phyloP scores from a whole-genome alignment of 2,329 filamentous ascomycete genomes.

The Lecanicillium sp. region DNA sequence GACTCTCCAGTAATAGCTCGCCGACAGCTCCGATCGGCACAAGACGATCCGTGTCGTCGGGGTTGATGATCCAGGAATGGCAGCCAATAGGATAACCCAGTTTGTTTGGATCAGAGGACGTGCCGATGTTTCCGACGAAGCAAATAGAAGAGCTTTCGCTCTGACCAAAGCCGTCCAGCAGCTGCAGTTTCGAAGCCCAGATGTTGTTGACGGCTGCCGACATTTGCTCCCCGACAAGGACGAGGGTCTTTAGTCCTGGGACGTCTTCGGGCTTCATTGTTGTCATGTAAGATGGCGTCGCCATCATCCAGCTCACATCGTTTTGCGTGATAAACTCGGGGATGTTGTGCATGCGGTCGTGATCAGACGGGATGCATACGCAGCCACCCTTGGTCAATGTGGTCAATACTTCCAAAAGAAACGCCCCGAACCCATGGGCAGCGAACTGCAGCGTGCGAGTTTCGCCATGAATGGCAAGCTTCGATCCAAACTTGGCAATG shows the following conservation, averaged over 20 bases:
- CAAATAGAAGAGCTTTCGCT: background rate
- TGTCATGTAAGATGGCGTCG: background rate
- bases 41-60: slow-evolving; percentile 5
- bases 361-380: slow-evolving; percentile 10
- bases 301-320: background rate
- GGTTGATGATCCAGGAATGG: background rate
- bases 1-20: slow-evolving; percentile 19
- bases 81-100: background rate
- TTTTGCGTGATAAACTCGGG: background rate
- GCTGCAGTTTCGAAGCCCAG: background rate
- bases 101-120: background rate
- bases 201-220: background rate
- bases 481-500: slow-evolving; percentile 15
- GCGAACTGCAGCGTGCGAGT: slow-evolving; percentile 15
- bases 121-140: no score
- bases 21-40: slow-evolving; percentile 16
- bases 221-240: background rate
- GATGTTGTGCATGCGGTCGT: background rate
- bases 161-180: background rate
- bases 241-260: background rate
- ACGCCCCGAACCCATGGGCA: slow-evolving; percentile 4
- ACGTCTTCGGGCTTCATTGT: background rate
- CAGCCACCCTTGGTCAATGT: slow-evolving; percentile 14
- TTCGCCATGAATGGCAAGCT: slow-evolving; percentile 13
- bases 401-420: slow-evolving; percentile 20